Evolutionary conservation across 2,329 filamentous ascomycete genomes (phyloP).

Genomic region (Colletotrichum sp.): DNA sequence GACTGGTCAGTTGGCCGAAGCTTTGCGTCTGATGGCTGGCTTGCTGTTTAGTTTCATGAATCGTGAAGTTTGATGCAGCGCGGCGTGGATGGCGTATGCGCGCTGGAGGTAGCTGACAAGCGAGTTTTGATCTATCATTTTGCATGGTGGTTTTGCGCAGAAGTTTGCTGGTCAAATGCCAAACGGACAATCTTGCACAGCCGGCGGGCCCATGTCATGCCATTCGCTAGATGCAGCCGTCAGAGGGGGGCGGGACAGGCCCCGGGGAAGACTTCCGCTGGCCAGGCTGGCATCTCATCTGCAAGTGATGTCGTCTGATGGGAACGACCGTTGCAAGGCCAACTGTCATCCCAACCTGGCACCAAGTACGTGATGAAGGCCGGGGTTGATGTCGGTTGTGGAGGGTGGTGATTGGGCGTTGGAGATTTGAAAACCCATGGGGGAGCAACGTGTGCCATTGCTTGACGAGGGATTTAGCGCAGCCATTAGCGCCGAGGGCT

Average conservation of each 20-base stretch:
- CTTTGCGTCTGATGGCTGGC: not conserved
- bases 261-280: slow-evolving; percentile 20
- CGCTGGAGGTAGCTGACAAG: slow-evolving; percentile 4
- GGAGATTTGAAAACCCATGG: not conserved
- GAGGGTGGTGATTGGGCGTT: slow-evolving; percentile 3
- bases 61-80: not conserved
- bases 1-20: not conserved
- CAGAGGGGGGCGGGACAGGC: not conserved
- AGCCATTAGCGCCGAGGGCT: not conserved
- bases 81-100: not conserved
- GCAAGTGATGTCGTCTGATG: slow-evolving; percentile 15
- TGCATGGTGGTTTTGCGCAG: not conserved
- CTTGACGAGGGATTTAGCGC: slow-evolving; percentile 12
- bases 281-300: slow-evolving; percentile 7
- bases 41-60: not conserved
- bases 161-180: not conserved
- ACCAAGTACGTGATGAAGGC: not conserved
- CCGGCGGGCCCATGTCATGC: not conserved
- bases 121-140: slow-evolving; percentile 18
- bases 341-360: not conserved
- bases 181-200: not conserved
- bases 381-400: not conserved
- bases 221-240: not conserved
- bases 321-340: slow-evolving; percentile 11
- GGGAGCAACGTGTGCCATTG: slow-evolving; percentile 4